These are phyloP conservation scores for Gelatoporia subvermispora DNA, from an alignment of 768 basidiomycete genomes.

Conservation along the genomic window DNA sequence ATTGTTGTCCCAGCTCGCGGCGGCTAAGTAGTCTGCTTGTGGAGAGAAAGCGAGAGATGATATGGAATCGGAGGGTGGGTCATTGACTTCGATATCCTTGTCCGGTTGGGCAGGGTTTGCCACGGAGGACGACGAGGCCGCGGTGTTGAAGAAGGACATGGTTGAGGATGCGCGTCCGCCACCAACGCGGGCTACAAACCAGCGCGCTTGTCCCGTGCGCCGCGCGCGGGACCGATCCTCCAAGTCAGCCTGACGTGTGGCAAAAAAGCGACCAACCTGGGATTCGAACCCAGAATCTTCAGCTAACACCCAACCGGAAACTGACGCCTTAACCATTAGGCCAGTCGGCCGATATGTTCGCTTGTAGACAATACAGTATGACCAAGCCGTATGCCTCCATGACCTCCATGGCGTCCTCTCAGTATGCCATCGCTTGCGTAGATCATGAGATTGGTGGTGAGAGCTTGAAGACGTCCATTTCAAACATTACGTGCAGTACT, in stretches of 20 bases:
- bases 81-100: slow-evolving; percentile 76
- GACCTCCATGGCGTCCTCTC: no score
- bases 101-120: slow-evolving; percentile 37
- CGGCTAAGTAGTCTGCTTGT: slow-evolving; percentile 84
- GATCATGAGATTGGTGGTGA: no score
- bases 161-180: not conserved
- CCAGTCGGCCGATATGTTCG: slow-evolving; percentile 44
- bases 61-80: slow-evolving; percentile 84
- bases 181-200: not conserved
- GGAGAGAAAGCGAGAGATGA: slow-evolving; percentile 82
- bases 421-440: no score
- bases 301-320: slow-evolving; percentile 45
- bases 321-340: slow-evolving; percentile 61
- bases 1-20: slow-evolving; percentile 92
- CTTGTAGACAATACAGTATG: no score
- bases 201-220: not conserved
- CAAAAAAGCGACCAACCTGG: slow-evolving; percentile 44
- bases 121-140: slow-evolving; percentile 24
- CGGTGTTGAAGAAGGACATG: not conserved
- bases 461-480: no score
- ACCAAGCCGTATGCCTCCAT: no score
- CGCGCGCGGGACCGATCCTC: slow-evolving; percentile 2
- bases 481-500: no score
- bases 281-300: slow-evolving; percentile 60
- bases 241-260: slow-evolving; percentile 1